Conservation (phyloP, 441 rosid species). For the Arabidopsis lyrata region DNA sequence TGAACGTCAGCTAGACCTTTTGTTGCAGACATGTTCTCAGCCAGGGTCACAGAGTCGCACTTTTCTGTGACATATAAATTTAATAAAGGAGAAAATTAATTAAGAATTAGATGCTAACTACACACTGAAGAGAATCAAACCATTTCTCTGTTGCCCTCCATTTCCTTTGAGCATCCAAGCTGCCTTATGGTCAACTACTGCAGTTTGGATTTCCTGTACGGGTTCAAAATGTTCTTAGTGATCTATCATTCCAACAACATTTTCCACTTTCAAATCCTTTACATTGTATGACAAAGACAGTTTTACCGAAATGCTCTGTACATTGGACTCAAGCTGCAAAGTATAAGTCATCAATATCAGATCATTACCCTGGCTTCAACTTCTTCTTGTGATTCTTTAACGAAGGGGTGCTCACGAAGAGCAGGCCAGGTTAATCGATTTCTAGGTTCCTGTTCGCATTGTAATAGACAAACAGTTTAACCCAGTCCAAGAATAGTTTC, state of each 20-base stretch:
- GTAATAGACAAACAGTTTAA: conserved; percentile 33
- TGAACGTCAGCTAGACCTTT: conserved; percentile 48
- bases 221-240: conserved; percentile 34
- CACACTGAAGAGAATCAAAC: conserved; percentile 49
- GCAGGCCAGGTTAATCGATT: conserved; percentile 94
- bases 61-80: conserved; percentile 54
- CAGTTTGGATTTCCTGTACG: conserved; percentile 61
- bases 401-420: conserved; percentile 96
- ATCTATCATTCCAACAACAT: conserved; percentile 8
- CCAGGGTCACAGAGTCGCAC: conserved; percentile 49
- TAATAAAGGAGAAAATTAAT: conserved; percentile 28
- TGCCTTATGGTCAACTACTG: conserved; percentile 54
- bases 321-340: conserved; percentile 31
- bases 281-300: not conserved
- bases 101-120: conserved; percentile 41
- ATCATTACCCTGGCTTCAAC: conserved; percentile 73
- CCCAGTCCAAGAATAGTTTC: conserved; percentile 18
- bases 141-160: conserved; percentile 52
- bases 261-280: conserved; percentile 16
- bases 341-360: conserved; percentile 32
- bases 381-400: conserved; percentile 76
- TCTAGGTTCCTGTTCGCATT: conserved; percentile 79
- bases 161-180: conserved; percentile 62
- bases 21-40: conserved; percentile 50
- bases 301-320: conserved; percentile 17